Evolutionary conservation across 2,329 filamentous ascomycete genomes (phyloP), one percentile per base, ranked within the genome.

Genomic region (Phaeosphaeria sp.): DNA sequence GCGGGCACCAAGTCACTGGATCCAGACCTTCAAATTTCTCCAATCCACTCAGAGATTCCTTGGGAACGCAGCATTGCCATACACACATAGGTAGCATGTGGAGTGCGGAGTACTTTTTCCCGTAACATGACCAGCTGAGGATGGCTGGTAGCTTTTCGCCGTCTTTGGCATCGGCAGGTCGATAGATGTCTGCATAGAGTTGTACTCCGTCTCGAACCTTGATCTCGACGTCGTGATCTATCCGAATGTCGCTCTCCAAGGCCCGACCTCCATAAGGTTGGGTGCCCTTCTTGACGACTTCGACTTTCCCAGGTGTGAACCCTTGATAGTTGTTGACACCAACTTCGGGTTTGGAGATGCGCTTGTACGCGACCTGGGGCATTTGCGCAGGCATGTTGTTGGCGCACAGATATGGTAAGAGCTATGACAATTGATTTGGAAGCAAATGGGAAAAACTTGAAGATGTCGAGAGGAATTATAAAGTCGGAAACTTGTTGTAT

Each of bases 171-270:
- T 68, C 65, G 1, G 77, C 68, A 0, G 80, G 80, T 6, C 81
- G 73, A 60, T 81, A 83, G 33, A 83, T 73, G 49, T 83, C 81
- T 8, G 72, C 72, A 59, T 81, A 82, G 0, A 83, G 68, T 0
- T 67, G 68, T 11, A 59, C 68, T 20, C 81, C 80, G 58, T 83
- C 80, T 46, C 79, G 74, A 1, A 81, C 72, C 3, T 67, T 64
- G 40, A 83, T 78, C 39, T 77, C 75, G 27, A 82, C 76, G 62
- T 83, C 80, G 54, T 81, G 79, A 6, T 82, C 78, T n/a, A 82
- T 64, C 1, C 66, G 68, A 44, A 83, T 81, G 46, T 79, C 75
- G 49, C 69, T 75, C 49, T 68, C 62, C 15, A 79, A 64, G 6
- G 72, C 64, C 47, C 72, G 73, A 3, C 74, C 71, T 50, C 76